A percentile compares a stretch with the other conserved stretches of the same genome.
phyloP scores from a whole-genome alignment of 805 yeast genomes.

The Myxozyma monticola region DNA sequence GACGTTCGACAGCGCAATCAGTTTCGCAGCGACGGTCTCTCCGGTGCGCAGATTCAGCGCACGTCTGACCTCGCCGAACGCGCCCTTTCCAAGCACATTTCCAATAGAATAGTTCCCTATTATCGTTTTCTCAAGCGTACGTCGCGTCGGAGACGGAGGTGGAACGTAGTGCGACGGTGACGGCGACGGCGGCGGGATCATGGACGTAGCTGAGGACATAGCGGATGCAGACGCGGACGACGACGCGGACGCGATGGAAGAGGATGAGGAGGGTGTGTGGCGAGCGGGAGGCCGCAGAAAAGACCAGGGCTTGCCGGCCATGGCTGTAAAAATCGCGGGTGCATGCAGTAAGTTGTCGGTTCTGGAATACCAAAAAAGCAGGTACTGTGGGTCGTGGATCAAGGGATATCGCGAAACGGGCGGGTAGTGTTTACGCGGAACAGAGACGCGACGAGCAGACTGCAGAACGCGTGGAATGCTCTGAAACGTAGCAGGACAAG shows the following conservation, averaged over 20 bases:
- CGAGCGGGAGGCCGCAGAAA: constrained; percentile 7
- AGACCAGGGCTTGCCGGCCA: constrained; percentile 22
- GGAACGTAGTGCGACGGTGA: constrained; percentile 7
- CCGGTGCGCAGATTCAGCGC: constrained; percentile 68
- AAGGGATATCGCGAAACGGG: too few species aligned
- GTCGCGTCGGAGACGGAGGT: background rate
- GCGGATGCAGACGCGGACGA: too few species aligned
- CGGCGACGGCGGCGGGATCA: constrained; percentile 2
- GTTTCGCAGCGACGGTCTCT: constrained; percentile 76
- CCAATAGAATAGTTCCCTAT: constrained; percentile 39
- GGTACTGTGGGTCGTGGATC: too few species aligned
- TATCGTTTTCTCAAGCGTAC: background rate
- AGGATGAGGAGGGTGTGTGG: background rate
- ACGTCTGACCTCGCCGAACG: constrained; percentile 81
- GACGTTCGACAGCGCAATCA: constrained; percentile 54
- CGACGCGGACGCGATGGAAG: background rate
- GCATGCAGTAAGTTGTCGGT: background rate
- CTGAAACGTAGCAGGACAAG: background rate
- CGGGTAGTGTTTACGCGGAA: too few species aligned
- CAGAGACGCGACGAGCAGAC: background rate
- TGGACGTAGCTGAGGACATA: background rate
- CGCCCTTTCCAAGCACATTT: constrained; percentile 82
- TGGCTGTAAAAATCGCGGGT: background rate
- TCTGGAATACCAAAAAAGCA: background rate
- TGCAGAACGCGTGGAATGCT: background rate